A percentile compares a stretch with the other conserved stretches of the same genome.
phyloP scores from a whole-genome alignment of 257 asterid genomes.

The Cinchona pubescens region DNA sequence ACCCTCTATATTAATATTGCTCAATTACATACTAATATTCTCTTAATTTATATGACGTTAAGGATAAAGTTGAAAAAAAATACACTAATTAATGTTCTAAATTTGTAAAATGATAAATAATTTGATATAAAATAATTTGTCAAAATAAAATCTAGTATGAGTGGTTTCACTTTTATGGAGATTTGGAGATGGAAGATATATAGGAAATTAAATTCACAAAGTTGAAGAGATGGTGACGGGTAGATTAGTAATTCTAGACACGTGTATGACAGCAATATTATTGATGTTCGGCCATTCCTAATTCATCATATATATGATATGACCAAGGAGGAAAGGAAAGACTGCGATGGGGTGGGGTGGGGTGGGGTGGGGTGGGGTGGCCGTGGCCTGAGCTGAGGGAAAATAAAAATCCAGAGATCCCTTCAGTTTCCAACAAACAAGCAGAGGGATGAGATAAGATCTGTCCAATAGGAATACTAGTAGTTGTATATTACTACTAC shows the following conservation, averaged over 20 bases:
- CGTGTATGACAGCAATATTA: constrained; percentile 32
- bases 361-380: too few relatives aligned
- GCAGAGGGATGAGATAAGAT: constrained; percentile 39
- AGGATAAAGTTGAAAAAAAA: too few relatives aligned
- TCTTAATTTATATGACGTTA: too few relatives aligned
- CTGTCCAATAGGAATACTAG: constrained; percentile 22
- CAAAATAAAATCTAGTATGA: too few relatives aligned
- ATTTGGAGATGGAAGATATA: neutral
- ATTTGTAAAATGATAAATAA: too few relatives aligned
- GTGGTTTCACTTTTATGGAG: too few relatives aligned
- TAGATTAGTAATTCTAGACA: constrained; percentile 13
- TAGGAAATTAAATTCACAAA: neutral
- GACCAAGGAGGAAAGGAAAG: constrained; percentile 9
- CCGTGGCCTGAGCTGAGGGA: too few relatives aligned
- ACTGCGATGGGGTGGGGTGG: too few relatives aligned
- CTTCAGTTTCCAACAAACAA: constrained; percentile 30
- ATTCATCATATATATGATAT: constrained; percentile 12
- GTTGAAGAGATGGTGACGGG: neutral
- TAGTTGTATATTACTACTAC: neutral
- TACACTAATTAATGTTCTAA: too few relatives aligned
- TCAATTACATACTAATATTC: too few relatives aligned
- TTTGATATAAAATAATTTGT: too few relatives aligned
- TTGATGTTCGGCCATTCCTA: constrained; percentile 24
- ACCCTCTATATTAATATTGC: too few relatives aligned
- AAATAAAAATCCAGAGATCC: constrained; percentile 9